Base-by-base conservation (phyloP, 306 rosid genomes). In the Macrotyloma uniflorum region DNA sequence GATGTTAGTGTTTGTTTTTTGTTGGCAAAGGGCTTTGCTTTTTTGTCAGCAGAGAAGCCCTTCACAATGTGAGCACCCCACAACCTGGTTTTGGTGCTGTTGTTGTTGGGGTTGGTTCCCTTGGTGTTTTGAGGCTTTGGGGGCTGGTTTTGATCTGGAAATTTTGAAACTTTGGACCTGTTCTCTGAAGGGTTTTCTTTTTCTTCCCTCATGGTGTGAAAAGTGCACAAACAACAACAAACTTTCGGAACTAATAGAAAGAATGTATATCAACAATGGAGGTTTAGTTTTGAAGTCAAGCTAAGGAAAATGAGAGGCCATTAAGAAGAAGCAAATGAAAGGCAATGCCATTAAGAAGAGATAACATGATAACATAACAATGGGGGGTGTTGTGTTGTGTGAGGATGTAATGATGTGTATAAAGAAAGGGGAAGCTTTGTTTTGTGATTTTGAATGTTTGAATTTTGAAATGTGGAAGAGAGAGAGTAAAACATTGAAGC, bases 1-100 rank as follows among this genome's bases (percentile, higher is more conserved):
- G 82, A 2, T 91, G 92, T 14, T 72, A 19, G n/a, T 9, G 67
- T 73, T 32, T 46, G 86, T 62, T 93, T 95, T 77, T 86, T 91
- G 84, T 63, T 66, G 3, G 72, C 70, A 18, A 83, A 35, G 3
- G 82, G 62, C 50, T 87, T 90, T 58, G 86, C n/a, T 82, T 87
- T 90, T 87, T 90, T 95, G 49, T 95, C 99, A 4, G 87, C 87
- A 6, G 96, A 78, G 68, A 95, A 89, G 15, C 96, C 96, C 83
- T 93, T 95, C 6, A 92, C 99, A 72, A 95, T 91, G 64, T 95
- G 90, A 4, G 98, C 92, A 63, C 99, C 98, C 99, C 99, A 95
- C 45, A 92, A 83, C 88, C 90, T 88, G 11, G 92, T 67, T 24
- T 82, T 95, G 6, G 91, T 86, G 33, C 18, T 68, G 43, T 20